Percentiles rank a stretch among this genome's conserved stretches.
These are phyloP conservation scores for Thymus quinquecostatus DNA, from an alignment of 257 asterid genomes.

Conservation along the genomic window DNA sequence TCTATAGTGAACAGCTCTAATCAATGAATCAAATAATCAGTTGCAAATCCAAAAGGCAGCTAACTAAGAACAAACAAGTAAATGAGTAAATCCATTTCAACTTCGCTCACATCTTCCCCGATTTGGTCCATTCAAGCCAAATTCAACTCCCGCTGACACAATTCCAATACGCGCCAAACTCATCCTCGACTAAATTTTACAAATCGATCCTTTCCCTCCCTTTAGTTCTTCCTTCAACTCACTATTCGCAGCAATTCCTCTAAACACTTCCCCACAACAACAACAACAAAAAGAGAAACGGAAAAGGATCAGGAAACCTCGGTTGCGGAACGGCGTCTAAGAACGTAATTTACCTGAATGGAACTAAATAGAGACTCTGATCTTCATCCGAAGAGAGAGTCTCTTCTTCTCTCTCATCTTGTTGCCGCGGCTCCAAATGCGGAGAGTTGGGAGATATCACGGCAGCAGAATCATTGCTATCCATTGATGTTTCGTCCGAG, in stretches of 20 bases:
- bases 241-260: constrained; percentile 24
- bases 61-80: constrained; percentile 25
- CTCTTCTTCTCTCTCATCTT: constrained; percentile 44
- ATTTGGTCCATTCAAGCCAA: constrained; percentile 14
- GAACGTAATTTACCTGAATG: constrained; percentile 61
- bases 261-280: constrained; percentile 1
- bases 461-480: constrained; percentile 42
- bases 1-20: constrained; percentile 8
- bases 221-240: constrained; percentile 29
- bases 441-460: constrained; percentile 44
- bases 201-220: neutral
- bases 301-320: neutral
- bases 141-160: constrained; percentile 27
- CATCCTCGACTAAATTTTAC: constrained; percentile 14
- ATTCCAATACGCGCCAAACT: constrained; percentile 30
- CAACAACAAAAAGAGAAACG: neutral
- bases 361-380: constrained; percentile 86
- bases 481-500: constrained; percentile 43
- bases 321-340: constrained; percentile 19
- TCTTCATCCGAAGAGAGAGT: constrained; percentile 52
- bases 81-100: constrained; percentile 36
- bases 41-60: constrained; percentile 24
- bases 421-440: constrained; percentile 42
- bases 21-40: constrained; percentile 26
- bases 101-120: constrained; percentile 27